phyloP scores from a whole-genome alignment of 306 rosid species.

The Vachellia collinsii region DNA sequence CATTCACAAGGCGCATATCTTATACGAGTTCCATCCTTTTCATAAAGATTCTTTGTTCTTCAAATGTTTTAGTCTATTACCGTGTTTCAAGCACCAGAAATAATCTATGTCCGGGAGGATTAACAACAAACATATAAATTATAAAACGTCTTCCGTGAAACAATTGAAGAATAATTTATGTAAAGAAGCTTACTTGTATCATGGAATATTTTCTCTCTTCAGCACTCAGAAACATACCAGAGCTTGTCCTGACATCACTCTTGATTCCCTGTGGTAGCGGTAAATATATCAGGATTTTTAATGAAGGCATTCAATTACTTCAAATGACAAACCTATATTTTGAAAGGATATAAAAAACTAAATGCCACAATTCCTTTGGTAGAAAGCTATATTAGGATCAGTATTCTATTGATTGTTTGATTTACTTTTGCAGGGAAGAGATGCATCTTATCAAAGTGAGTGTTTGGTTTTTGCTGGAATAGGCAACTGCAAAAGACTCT shows the following conservation, averaged over 20 bases:
- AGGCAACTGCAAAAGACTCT: not conserved
- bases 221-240: conserved; percentile 83
- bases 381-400: not conserved
- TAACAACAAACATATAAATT: not conserved
- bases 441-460: conserved; percentile 17
- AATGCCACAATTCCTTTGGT: not conserved
- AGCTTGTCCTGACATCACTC: conserved; percentile 92
- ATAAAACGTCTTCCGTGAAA: conserved; percentile 2
- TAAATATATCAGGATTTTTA: conserved; percentile 27
- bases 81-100: not conserved
- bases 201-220: conserved; percentile 79
- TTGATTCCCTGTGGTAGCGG: conserved; percentile 70
- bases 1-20: not conserved
- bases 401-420: conserved; percentile 3
- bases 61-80: not conserved
- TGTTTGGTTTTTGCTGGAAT: conserved; percentile 14
- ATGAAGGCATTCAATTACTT: conserved; percentile 33
- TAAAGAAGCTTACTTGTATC: conserved; percentile 61
- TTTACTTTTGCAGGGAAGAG: conserved; percentile 4
- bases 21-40: not conserved
- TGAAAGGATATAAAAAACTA: conserved; percentile 5
- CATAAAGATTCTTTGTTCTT: not conserved
- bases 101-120: not conserved
- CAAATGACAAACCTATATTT: not conserved
- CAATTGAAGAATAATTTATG: not conserved